These are phyloP conservation scores for Corinectria fuckeliana DNA, from an alignment of 2,329 filamentous ascomycete genomes.

Conservation along the genomic window DNA sequence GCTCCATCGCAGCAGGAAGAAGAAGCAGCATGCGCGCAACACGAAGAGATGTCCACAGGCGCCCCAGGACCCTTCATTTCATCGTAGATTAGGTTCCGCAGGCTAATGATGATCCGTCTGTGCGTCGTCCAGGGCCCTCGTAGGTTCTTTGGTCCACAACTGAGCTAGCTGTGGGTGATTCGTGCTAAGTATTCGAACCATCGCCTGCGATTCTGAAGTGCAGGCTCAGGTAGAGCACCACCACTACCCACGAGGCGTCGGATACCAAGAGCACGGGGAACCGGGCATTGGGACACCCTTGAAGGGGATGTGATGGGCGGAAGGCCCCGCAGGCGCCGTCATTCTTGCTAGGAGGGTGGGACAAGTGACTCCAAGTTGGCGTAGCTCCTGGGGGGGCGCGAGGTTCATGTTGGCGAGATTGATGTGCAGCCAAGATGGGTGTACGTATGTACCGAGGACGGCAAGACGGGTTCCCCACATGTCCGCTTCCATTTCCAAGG, in stretches of 20 bases:
- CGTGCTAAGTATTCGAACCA: not conserved
- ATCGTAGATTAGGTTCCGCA: slow-evolving; percentile 12
- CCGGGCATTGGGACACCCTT: slow-evolving; percentile 1
- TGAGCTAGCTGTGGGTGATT: not conserved
- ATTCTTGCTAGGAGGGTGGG: not conserved
- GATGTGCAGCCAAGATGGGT: slow-evolving; percentile 12
- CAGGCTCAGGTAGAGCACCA: not conserved
- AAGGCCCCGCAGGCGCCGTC: slow-evolving; percentile 2
- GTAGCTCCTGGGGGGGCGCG: not conserved
- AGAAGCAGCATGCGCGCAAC: not conserved
- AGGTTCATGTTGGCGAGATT: slow-evolving; percentile 16
- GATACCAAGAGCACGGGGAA: slow-evolving; percentile 10
- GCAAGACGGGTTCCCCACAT: slow-evolving; percentile 9
- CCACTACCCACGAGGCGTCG: not conserved
- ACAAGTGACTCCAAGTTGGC: not conserved
- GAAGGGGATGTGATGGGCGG: not conserved
- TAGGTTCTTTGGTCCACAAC: not conserved
- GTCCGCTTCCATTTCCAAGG: slow-evolving; percentile 3
- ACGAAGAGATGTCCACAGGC: not conserved
- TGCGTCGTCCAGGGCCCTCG: slow-evolving; percentile 3
- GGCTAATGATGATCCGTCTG: slow-evolving; percentile 7
- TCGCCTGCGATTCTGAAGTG: not conserved
- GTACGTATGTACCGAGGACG: not conserved
- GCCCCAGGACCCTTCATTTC: slow-evolving; percentile 12
- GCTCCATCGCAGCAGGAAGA: not conserved